phyloP scores from a whole-genome alignment of 225 moss, liverwort and hornwort genomes.

The Climacium dendroides region DNA sequence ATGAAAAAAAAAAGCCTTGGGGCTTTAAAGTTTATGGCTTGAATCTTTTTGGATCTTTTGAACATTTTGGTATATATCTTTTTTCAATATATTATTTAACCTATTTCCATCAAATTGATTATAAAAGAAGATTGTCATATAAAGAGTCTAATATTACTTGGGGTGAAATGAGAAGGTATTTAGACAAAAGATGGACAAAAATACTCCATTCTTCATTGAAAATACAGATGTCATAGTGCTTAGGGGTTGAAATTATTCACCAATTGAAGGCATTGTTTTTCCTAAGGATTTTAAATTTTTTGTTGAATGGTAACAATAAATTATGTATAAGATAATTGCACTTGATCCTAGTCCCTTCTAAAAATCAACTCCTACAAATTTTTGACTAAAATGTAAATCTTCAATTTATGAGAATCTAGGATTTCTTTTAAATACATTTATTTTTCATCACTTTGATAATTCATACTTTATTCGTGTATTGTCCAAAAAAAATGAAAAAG shows the following conservation, averaged over 20 bases:
- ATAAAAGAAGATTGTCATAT: background rate
- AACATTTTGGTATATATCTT: background rate
- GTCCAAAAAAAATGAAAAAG: background rate
- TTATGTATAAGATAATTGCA: background rate
- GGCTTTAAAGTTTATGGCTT: background rate
- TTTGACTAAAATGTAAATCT: background rate
- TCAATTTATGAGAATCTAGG: background rate
- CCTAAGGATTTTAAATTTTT: no score
- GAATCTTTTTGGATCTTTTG: background rate
- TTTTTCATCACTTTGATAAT: background rate
- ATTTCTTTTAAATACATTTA: background rate
- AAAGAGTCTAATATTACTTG: background rate
- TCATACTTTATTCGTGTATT: background rate
- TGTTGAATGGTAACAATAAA: no score
- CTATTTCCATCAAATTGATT: background rate
- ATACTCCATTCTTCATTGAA: no score
- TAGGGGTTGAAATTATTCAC: no score
- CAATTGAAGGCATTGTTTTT: no score
- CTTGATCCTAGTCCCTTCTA: background rate
- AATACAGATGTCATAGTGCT: no score
- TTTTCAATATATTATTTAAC: background rate
- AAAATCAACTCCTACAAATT: rapidly evolving
- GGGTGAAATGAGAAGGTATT: no score
- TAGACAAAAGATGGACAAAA: no score
- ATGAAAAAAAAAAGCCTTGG: no score